These are phyloP conservation scores for Ballota nigra DNA, from an alignment of 257 asterid species.

Conservation along the genomic window DNA sequence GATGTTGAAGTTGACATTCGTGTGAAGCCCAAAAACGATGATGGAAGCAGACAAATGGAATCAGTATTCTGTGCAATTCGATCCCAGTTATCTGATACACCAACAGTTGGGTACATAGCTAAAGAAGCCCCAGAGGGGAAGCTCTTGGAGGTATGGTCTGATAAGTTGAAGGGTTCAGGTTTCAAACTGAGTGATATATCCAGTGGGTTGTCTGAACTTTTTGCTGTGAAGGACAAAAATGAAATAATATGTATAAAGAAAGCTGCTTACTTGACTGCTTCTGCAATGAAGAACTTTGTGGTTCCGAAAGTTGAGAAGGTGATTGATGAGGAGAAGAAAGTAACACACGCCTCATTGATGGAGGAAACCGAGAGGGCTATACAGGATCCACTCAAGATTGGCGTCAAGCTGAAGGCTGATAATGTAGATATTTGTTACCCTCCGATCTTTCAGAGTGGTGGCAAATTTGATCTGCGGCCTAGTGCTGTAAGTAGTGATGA, in stretches of 20 bases:
- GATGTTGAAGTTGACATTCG: constrained; percentile 43
- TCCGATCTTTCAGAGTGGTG: constrained; percentile 86
- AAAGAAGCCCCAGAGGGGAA: constrained; percentile 70
- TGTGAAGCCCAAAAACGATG: constrained; percentile 53
- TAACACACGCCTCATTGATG: constrained; percentile 61
- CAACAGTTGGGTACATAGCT: constrained; percentile 45
- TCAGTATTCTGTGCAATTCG: constrained; percentile 34
- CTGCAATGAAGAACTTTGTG: constrained; percentile 58
- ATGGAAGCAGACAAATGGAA: constrained; percentile 54
- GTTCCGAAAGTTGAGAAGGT: constrained; percentile 61
- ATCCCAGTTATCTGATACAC: constrained; percentile 26
- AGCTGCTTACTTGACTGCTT: constrained; percentile 64
- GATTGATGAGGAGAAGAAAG: constrained; percentile 73
- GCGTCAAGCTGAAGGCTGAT: constrained; percentile 68
- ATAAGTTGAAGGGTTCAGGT: constrained; percentile 48
- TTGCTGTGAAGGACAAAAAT: constrained; percentile 55
- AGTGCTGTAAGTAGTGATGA: constrained; percentile 72
- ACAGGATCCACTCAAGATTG: constrained; percentile 57
- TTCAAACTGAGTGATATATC: constrained; percentile 47
- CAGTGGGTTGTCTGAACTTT: constrained; percentile 59
- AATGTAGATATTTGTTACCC: constrained; percentile 86
- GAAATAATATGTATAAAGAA: constrained; percentile 57
- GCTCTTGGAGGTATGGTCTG: constrained; percentile 54
- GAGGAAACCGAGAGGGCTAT: constrained; percentile 74
- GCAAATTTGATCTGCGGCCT: constrained; percentile 63